These are phyloP conservation scores for Aspergillus sp. DNA, from an alignment of 2,329 filamentous ascomycete species.

Conservation along the genomic window DNA sequence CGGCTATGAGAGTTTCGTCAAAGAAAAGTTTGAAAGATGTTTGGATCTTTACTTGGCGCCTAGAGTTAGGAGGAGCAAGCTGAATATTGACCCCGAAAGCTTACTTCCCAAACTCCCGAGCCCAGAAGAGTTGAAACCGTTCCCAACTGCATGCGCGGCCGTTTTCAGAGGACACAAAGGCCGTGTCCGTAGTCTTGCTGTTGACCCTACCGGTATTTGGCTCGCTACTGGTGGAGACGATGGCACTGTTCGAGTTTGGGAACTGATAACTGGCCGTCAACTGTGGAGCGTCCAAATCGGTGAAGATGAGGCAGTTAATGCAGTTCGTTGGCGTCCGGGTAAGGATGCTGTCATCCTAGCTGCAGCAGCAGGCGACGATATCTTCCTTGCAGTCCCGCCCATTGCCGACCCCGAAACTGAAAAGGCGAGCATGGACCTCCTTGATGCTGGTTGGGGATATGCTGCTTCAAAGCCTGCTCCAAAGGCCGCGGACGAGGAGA, in stretches of 20 bases:
- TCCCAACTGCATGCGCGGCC: constrained; percentile 85
- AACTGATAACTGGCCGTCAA: constrained; percentile 79
- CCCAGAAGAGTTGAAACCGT: constrained; percentile 90
- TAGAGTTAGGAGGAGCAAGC: constrained; percentile 83
- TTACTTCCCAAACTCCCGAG: constrained; percentile 89
- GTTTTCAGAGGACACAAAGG: constrained; percentile 87
- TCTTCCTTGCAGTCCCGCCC: constrained; percentile 80
- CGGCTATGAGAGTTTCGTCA: constrained; percentile 84
- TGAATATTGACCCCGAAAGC: constrained; percentile 95
- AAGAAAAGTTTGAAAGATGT: constrained; percentile 94
- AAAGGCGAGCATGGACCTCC: constrained; percentile 68
- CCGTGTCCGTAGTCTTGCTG: constrained; percentile 76
- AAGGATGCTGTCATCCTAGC: constrained; percentile 79
- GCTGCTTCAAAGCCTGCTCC: constrained; percentile 62
- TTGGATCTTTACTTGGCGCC: constrained; percentile 94
- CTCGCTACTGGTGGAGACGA: constrained; percentile 93
- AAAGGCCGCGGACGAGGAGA: constrained; percentile 51
- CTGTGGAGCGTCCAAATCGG: constrained; percentile 81
- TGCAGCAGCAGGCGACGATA: constrained; percentile 77
- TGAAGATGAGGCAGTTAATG: constrained; percentile 75
- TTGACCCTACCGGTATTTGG: constrained; percentile 83
- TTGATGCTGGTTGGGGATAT: constrained; percentile 92
- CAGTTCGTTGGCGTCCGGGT: constrained; percentile 84
- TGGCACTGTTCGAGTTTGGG: constrained; percentile 88
- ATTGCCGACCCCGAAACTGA: constrained; percentile 72